Conservation (phyloP, 202 grass and related monocot genomes). For the Elaeis oleifera region DNA sequence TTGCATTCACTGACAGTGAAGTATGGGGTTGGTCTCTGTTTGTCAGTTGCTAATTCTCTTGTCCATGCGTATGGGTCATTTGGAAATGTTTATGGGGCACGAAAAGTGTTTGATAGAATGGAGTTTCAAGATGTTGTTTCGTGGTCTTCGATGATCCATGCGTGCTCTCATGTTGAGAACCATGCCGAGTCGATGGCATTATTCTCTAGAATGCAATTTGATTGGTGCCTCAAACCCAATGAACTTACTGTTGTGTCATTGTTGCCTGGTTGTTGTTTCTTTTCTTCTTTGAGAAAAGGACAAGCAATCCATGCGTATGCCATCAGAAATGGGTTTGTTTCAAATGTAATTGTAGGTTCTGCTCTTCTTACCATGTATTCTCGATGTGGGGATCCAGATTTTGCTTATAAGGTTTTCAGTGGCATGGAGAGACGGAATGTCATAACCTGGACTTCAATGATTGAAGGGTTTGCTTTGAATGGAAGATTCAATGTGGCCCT, state of each 20-base stretch:
- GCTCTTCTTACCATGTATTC: conserved; percentile 18
- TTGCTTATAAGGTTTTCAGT: conserved; percentile 11
- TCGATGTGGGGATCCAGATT: conserved; percentile 17
- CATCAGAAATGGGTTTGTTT: conserved; percentile 11
- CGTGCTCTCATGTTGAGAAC: not conserved
- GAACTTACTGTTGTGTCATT: conserved; percentile 17
- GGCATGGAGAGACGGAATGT: conserved; percentile 3
- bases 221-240: conserved; percentile 10
- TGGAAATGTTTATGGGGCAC: not conserved
- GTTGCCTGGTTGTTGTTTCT: conserved; percentile 24
- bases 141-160: conserved; percentile 18
- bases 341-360: conserved; percentile 13
- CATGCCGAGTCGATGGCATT: conserved; percentile 9
- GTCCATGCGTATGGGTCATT: conserved; percentile 20
- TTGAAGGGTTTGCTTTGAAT: conserved; percentile 19
- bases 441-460: conserved; percentile 22
- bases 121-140: conserved; percentile 14
- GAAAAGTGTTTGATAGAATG: conserved; percentile 17
- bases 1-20: conserved; percentile 15
- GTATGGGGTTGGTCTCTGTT: not conserved
- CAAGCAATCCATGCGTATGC: conserved; percentile 20
- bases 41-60: conserved; percentile 21
- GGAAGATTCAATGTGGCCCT: conserved; percentile 13
- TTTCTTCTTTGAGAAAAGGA: conserved; percentile 22
- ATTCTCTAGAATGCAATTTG: conserved; percentile 18